phyloP scores from a whole-genome alignment of 2,329 filamentous ascomycete species.

The Ascochyta koolunga region DNA sequence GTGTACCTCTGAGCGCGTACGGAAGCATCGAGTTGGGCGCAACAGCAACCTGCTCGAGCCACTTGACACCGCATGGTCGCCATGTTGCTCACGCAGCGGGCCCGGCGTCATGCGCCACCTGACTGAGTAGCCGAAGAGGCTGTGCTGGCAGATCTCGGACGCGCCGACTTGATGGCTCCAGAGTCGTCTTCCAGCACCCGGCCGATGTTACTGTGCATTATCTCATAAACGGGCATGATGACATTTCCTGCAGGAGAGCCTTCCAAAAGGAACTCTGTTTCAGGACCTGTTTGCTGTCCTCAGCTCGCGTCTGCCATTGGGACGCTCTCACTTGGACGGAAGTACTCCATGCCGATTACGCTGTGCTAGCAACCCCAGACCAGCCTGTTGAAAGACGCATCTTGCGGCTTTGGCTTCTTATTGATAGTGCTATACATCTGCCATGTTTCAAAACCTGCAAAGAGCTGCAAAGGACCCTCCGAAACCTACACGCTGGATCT shows the following conservation, averaged over 20 bases:
- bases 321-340: slow-evolving; percentile 6
- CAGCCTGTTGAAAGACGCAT: slow-evolving; percentile 5
- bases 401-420: slow-evolving; percentile 17
- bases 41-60: slow-evolving; percentile 24
- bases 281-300: slow-evolving; percentile 27
- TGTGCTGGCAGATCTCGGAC: slow-evolving; percentile 40
- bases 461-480: slow-evolving; percentile 21
- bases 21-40: slow-evolving; percentile 32
- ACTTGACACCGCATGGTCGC: slow-evolving; percentile 12
- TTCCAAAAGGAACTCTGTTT: slow-evolving; percentile 35
- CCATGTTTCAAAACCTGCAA: slow-evolving; percentile 43
- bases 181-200: slow-evolving; percentile 12
- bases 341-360: slow-evolving; percentile 11
- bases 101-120: slow-evolving; percentile 25
- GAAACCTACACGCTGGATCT: slow-evolving; percentile 8
- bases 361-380: slow-evolving; percentile 10
- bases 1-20: slow-evolving; percentile 45
- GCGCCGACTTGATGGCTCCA: slow-evolving; percentile 26
- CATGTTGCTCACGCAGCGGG: slow-evolving; percentile 13
- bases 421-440: slow-evolving; percentile 38
- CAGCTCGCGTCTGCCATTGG: slow-evolving; percentile 33
- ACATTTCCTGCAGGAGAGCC: slow-evolving; percentile 16
- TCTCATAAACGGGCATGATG: slow-evolving; percentile 19
- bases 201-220: slow-evolving; percentile 29
- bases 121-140: slow-evolving; percentile 25